Evolutionary conservation across 2,329 filamentous ascomycete species (phyloP), one percentile per base, ranked within the genome.

Genomic region (Trichoderma arundinaceum): DNA sequence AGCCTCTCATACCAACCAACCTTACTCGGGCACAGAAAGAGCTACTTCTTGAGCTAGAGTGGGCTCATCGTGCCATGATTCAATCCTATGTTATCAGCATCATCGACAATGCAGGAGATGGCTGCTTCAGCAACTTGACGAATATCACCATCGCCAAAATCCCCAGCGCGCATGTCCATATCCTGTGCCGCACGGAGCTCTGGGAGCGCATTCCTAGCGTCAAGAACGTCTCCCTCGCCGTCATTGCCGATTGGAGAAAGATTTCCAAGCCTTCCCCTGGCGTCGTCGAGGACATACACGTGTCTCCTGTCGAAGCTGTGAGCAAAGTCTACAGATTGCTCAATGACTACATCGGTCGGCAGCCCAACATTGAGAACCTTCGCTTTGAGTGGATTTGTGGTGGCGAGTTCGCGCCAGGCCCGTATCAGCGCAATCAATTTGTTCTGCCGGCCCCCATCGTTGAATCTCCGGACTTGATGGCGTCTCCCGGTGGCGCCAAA

Each of bases 61-160:
- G 88, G 86, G 88, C 88, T 7, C 88, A 91, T 69, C 80, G 85
- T 61, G 88, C 88, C 17, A 88, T 91, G 72, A 80, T 91, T 53
- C 85, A 88, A 56, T 89, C 88, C 1, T 91, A 89, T 69, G 83
- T 88, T 69, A 83, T 90, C 54, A 84, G 87, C 1, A 75, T 91
- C 49, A 84, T 88, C 28, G 87, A 90, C 71, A 89, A 89, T 66
- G 73, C 76, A 15, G 56, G 64, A 9, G 78, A 79, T 4, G 69
- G 72, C 5, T 82, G 79, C 1, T 90, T 91, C 69, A 66, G 72
- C 7, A 75, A 80, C 6, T 80, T 92, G 49, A 84, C 83, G 22
- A 86, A 82, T 6, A 74, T 92, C 48, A 89, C 84, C 39, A 82
- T 92, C 58, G 84, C 88, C 57, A 86, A 87, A 61, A 79, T 92